Evolutionary conservation across 768 basidiomycete genomes (phyloP).

Genomic region (Lentinula lateritia): DNA sequence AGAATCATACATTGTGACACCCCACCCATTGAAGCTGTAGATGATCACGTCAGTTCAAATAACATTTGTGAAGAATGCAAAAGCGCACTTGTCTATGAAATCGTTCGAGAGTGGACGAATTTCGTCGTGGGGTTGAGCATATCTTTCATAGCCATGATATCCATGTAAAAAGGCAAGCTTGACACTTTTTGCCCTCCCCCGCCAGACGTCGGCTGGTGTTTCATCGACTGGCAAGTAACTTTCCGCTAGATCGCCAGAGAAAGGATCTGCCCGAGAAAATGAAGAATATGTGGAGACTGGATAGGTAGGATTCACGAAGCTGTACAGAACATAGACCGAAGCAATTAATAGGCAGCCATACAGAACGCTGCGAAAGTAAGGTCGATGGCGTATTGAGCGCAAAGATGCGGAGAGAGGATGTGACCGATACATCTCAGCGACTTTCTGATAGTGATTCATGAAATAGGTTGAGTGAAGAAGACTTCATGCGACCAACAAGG

Average conservation of each 20-base stretch:
- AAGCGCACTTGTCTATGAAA: conserved; percentile 41
- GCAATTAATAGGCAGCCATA: conserved; percentile 22
- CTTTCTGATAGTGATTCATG: conserved; percentile 2
- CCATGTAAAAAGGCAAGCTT: conserved; percentile 62
- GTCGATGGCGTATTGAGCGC: conserved; percentile 18
- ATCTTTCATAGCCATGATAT: conserved; percentile 57
- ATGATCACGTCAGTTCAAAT: background rate
- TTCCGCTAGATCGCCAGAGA: conserved; percentile 5
- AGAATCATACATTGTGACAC: conserved; percentile 71
- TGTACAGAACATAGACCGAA: conserved; percentile 22
- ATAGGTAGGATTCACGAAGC: conserved; percentile 9
- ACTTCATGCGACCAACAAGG: too few relatives aligned
- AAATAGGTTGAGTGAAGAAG: background rate
- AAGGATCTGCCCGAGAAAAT: conserved; percentile 1
- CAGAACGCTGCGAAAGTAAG: conserved; percentile 22
- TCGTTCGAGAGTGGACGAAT: conserved; percentile 46
- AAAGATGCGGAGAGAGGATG: conserved; percentile 3
- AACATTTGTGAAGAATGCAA: background rate
- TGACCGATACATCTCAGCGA: conserved; percentile 3
- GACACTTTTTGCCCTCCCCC: conserved; percentile 47
- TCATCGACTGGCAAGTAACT: conserved; percentile 9
- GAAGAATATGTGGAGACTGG: conserved; percentile 3
- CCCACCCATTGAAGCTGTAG: conserved; percentile 75
- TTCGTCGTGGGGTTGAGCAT: conserved; percentile 63
- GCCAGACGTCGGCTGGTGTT: conserved; percentile 38